Evolutionary conservation across 164 flowering plant species (phyloP).

Genomic region (Kalanchoe fedtschenkoi): DNA sequence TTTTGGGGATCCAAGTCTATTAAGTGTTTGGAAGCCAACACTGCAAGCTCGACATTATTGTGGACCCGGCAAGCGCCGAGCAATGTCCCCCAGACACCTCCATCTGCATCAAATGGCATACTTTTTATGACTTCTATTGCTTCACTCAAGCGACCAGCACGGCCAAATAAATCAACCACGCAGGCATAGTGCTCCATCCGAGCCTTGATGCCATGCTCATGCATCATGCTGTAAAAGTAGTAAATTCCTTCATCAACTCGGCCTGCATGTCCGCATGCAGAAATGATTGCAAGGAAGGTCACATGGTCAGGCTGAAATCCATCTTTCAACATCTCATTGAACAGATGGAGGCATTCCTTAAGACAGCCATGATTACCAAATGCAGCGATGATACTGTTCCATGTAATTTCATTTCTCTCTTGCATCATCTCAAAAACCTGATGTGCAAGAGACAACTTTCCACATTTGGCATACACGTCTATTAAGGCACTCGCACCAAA

Average conservation of each 20-base stretch:
- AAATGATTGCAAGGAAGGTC: slow-evolving; percentile 66
- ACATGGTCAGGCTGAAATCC: slow-evolving; percentile 70
- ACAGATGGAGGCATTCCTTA: slow-evolving; percentile 34
- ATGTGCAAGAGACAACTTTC: slow-evolving; percentile 41
- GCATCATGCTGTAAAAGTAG: slow-evolving; percentile 41
- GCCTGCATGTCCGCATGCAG: slow-evolving; percentile 79
- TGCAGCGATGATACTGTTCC: slow-evolving; percentile 87
- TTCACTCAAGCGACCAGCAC: slow-evolving; percentile 55
- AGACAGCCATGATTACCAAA: slow-evolving; percentile 66
- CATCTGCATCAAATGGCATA: slow-evolving; percentile 74
- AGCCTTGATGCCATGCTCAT: slow-evolving; percentile 39
- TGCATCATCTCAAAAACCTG: slow-evolving; percentile 52
- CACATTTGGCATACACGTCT: slow-evolving; percentile 81
- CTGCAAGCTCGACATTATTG: slow-evolving; percentile 63
- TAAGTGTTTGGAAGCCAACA: slow-evolving; percentile 49
- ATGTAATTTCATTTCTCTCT: slow-evolving; percentile 58
- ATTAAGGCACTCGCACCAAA: slow-evolving; percentile 53
- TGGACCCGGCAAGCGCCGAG: slow-evolving; percentile 72
- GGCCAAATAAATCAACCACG: slow-evolving; percentile 74
- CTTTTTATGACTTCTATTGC: slow-evolving; percentile 41
- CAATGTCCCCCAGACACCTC: slow-evolving; percentile 83
- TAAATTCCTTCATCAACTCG: slow-evolving; percentile 48
- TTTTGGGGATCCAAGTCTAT: slow-evolving; percentile 62
- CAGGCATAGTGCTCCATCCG: slow-evolving; percentile 83
- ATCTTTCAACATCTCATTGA: slow-evolving; percentile 38